Base-by-base conservation (phyloP, 805 yeast genomes). In the Jamesozyma jinghongensis region DNA sequence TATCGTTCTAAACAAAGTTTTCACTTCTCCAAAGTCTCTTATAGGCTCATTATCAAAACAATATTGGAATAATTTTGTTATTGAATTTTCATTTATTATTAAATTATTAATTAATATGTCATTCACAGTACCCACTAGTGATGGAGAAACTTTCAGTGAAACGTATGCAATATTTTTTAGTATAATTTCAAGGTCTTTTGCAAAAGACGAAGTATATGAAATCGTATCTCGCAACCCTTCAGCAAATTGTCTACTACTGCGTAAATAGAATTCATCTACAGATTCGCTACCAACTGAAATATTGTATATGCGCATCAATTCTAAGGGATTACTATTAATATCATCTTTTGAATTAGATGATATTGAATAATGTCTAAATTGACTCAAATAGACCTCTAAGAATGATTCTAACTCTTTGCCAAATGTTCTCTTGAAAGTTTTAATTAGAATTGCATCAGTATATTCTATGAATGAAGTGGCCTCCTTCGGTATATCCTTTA, bases 81-180 rank as follows among this genome's bases (percentile, higher is more conserved):
- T 17, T 10, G 16, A n/a, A 16, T 16, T 34, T 12, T 38, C 17
- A 17, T 40, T 27, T 36, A 48, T 31, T n/a, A 47, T 11, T 3
- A 48, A 36, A 5, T 40, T 25, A 34, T 33, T 37, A n/a, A 48
- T 20, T 12, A 48, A 19, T 17, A 45, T 45, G 13, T 43, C 44
- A 31, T 41, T 43, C 11, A 43, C 36, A n/a, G 16, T 19, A 13
- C 36, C 36, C 11, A 41, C 28, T 33, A 48, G n/a, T 27, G 38
- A 19, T 16, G 37, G 34, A 5, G 51, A 43, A 19, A 48, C 40
- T 12, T 39, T 25, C 10, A 37, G 37, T 7, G 47, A 22, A 17
- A 41, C 30, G 13, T 28, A 26, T 14, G 44, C 41, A 22, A 40
- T 36, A 12, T 33, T 29, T 26, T 32, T 32, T 32, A 41, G 27